Percentiles rank a stretch among this genome's conserved stretches.
Evolutionary conservation across 164 flowering plant species (phyloP).

Genomic region (Akebia trifoliata): DNA sequence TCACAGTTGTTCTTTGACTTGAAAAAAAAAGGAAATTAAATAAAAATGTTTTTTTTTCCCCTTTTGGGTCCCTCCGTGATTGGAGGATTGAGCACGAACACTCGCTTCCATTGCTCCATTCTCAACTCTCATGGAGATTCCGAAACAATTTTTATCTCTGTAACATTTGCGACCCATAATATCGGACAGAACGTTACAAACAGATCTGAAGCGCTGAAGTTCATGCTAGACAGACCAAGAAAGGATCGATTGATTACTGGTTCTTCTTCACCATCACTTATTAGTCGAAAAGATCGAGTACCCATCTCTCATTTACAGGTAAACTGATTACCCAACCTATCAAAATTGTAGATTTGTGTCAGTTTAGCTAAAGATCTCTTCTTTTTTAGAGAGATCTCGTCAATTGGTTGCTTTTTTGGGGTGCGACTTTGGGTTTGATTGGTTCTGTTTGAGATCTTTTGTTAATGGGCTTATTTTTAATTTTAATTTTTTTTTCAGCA

Average conservation of each 20-base stretch:
- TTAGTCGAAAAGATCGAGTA: not conserved
- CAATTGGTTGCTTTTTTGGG: not conserved
- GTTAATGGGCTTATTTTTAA: no score
- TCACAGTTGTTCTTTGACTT: no score
- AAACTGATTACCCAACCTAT: not conserved
- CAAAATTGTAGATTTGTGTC: not conserved
- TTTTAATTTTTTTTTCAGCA: not conserved
- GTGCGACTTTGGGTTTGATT: slow-evolving; percentile 2
- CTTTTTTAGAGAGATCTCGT: not conserved
- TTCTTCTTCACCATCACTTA: not conserved
- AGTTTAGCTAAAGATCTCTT: not conserved
- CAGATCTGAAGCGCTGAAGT: not conserved
- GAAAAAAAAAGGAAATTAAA: no score
- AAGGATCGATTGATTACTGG: not conserved
- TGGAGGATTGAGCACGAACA: not conserved
- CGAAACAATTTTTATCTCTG: not conserved
- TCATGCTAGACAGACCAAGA: no score
- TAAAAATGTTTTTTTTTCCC: no score
- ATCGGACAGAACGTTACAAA: not conserved
- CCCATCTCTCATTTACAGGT: slow-evolving; percentile 7
- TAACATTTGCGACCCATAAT: not conserved
- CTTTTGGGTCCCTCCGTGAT: not conserved
- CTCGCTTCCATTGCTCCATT: not conserved
- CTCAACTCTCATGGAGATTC: not conserved
- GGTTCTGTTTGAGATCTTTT: not conserved